A percentile compares a stretch with the other conserved stretches of the same genome.
Evolutionary conservation across 208 protist species (phyloP).

Genomic region (Trypanosoma scelopori): DNA sequence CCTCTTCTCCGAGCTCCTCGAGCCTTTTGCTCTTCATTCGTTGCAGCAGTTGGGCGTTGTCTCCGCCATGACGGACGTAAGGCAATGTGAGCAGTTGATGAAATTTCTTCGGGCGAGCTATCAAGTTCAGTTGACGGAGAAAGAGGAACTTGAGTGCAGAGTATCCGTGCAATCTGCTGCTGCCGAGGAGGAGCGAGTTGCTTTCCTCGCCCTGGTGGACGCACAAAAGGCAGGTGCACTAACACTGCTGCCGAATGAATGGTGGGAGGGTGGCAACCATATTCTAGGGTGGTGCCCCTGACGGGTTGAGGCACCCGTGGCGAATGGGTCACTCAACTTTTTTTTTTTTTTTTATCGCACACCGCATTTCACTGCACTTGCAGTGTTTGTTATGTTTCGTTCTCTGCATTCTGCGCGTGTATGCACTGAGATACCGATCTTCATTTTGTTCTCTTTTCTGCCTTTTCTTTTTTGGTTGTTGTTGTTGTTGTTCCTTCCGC

Average conservation of each 20-base stretch:
- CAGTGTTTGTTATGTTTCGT: conserved; percentile 12
- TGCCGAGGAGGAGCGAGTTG: conserved; percentile 9
- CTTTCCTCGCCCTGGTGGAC: conserved; percentile 7
- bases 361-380: not conserved
- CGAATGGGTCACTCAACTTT: conserved; percentile 1
- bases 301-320: too few species aligned
- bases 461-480: conserved; percentile 21
- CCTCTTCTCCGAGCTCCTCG: conserved; percentile 16
- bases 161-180: not conserved
- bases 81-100: conserved; percentile 6
- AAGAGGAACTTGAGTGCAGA: not conserved
- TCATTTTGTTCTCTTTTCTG: conserved; percentile 9
- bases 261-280: not conserved
- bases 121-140: conserved; percentile 1
- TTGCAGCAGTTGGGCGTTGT: conserved; percentile 14
- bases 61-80: conserved; percentile 7
- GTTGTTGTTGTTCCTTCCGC: too few species aligned
- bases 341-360: conserved; percentile 9
- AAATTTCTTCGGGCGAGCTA: conserved; percentile 15
- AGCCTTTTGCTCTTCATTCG: conserved; percentile 19
- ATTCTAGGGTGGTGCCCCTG: too few species aligned
- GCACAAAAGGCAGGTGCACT: conserved; percentile 7
- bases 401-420: conserved; percentile 9
- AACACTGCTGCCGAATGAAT: conserved; percentile 9
- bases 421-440: conserved; percentile 8